Evolutionary conservation across 495 filamentous ascomycete genomes (phyloP).

Genomic region (Apodospora peruviana): DNA sequence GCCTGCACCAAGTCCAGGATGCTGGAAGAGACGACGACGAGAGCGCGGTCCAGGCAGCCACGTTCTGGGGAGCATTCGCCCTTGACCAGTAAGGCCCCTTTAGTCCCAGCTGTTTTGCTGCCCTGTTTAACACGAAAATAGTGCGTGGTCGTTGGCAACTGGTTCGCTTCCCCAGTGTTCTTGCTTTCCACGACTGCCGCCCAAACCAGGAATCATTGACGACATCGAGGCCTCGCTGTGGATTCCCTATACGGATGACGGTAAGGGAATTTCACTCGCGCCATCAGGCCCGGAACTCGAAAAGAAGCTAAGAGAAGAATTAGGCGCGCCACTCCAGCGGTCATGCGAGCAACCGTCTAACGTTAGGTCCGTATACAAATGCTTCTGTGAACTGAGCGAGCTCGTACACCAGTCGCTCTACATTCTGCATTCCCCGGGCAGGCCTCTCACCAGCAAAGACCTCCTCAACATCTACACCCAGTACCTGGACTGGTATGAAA

Average conservation of each 20-base stretch:
- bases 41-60: slow-evolving; percentile 58
- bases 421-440: slow-evolving; percentile 55
- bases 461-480: slow-evolving; percentile 52
- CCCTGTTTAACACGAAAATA: slow-evolving; percentile 28
- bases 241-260: slow-evolving; percentile 56
- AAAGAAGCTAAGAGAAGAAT: slow-evolving; percentile 12
- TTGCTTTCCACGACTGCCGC: slow-evolving; percentile 46
- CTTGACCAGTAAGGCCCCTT: slow-evolving; percentile 56
- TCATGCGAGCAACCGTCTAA: slow-evolving; percentile 50
- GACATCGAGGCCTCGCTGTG: slow-evolving; percentile 49
- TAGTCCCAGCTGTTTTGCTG: slow-evolving; percentile 2
- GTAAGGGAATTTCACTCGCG: slow-evolving; percentile 28
- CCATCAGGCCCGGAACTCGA: background rate
- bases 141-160: slow-evolving; percentile 59
- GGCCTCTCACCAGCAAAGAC: slow-evolving; percentile 51
- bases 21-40: slow-evolving; percentile 44
- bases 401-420: slow-evolving; percentile 61
- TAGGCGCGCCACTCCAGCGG: slow-evolving; percentile 41
- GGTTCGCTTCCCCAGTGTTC: slow-evolving; percentile 60
- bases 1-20: slow-evolving; percentile 47
- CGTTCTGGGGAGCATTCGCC: slow-evolving; percentile 67
- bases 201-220: slow-evolving; percentile 51
- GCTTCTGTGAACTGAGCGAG: slow-evolving; percentile 61
- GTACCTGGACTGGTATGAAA: slow-evolving; percentile 57
- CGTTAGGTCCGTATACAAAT: slow-evolving; percentile 53